Evolutionary conservation across 2,329 filamentous ascomycete species (phyloP).

Genomic region (Cercospora citrullina): DNA sequence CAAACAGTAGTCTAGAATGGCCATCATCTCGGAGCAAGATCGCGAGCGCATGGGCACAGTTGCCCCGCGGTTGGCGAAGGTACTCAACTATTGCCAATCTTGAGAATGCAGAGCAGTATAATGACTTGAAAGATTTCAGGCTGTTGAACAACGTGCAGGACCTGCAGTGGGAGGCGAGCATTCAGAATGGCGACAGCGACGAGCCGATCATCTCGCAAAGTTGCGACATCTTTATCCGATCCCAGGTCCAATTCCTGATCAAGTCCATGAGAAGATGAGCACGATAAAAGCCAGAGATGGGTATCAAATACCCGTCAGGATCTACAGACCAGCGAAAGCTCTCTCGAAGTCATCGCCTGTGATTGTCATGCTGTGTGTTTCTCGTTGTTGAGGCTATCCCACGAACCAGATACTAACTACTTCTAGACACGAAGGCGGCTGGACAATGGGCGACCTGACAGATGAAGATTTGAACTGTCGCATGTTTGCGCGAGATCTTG

Average conservation of each 20-base stretch:
- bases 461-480: conserved; percentile 38
- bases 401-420: not conserved
- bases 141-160: not conserved
- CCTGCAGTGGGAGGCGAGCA: not conserved
- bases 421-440: conserved; percentile 46
- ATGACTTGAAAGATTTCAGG: not conserved
- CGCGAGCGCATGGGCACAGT: not conserved
- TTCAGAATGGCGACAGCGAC: not conserved
- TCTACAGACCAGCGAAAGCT: conserved; percentile 19
- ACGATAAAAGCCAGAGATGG: conserved; percentile 17
- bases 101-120: not conserved
- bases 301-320: conserved; percentile 18
- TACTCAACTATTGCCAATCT: not conserved
- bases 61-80: not conserved
- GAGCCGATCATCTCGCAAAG: conserved; percentile 23
- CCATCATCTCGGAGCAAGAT: not conserved
- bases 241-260: conserved; percentile 20
- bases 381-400: not conserved
- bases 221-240: conserved; percentile 28
- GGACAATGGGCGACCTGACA: conserved; percentile 45
- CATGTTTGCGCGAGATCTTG: conserved; percentile 23
- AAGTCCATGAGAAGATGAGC: not conserved
- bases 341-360: conserved; percentile 28
- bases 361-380: conserved; percentile 38
- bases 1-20: no score